Evolutionary conservation across 73 alveolate species (phyloP).

Genomic region (Effrenium voratum): DNA sequence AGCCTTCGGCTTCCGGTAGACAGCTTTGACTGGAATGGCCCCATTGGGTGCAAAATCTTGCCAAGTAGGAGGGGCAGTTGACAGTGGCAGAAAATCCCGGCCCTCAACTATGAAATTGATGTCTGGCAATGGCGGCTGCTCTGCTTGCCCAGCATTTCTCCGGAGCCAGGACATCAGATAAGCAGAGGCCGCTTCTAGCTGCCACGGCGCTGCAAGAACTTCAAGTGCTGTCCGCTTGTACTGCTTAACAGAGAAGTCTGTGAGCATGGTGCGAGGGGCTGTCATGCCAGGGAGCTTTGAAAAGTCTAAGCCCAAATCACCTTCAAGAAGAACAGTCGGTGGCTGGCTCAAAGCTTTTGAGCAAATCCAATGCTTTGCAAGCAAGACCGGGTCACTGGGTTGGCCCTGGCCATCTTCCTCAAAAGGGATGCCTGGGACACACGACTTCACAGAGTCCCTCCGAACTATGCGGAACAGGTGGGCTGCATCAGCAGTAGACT

Average conservation of each 20-base stretch:
- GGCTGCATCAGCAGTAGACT: conserved; percentile 29
- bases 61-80: background rate
- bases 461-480: conserved; percentile 14
- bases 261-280: background rate
- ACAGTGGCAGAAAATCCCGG: background rate
- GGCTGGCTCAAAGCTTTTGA: background rate
- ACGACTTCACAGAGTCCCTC: background rate
- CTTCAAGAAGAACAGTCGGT: background rate
- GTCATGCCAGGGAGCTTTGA: background rate
- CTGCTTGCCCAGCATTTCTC: background rate
- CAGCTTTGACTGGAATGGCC: background rate
- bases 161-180: background rate
- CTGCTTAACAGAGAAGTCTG: background rate
- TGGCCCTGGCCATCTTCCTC: background rate
- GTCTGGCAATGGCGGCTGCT: background rate
- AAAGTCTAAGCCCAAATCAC: background rate
- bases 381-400: background rate
- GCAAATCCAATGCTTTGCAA: conserved; percentile 33
- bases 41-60: conserved; percentile 31
- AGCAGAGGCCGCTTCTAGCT: background rate
- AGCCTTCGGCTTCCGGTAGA: too few species aligned
- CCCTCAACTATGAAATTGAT: background rate
- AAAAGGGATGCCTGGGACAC: background rate
- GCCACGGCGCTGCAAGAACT: background rate
- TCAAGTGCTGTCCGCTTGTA: background rate